phyloP scores from a whole-genome alignment of 2,329 filamentous ascomycete species.

The Teratosphaeria gauchensis region DNA sequence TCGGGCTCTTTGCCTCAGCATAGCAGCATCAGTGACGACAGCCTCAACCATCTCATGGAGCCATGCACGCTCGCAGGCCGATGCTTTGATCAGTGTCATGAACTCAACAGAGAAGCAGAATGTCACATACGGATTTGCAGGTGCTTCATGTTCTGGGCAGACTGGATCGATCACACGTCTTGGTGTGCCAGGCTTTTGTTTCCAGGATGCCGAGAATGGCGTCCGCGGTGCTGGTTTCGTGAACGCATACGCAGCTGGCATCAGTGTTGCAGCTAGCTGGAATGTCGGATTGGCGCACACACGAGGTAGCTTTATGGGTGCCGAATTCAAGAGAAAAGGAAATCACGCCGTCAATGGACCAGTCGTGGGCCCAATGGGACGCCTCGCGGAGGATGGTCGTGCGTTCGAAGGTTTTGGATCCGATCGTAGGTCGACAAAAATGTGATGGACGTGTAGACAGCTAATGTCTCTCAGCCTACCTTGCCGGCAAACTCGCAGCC shows the following conservation, averaged over 20 bases:
- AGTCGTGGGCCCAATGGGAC: constrained; percentile 49
- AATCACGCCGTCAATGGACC: constrained; percentile 48
- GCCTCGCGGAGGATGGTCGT: constrained; percentile 16
- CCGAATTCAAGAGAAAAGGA: constrained; percentile 24
- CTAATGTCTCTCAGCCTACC: constrained; percentile 4
- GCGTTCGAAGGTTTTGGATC: constrained; percentile 4
- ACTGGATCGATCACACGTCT: not conserved
- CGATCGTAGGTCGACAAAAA: constrained; percentile 16
- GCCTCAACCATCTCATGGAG: too few species aligned
- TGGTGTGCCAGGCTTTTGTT: not conserved
- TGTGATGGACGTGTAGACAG: not conserved
- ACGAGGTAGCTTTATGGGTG: constrained; percentile 43
- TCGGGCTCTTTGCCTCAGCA: too few species aligned
- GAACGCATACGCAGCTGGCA: not conserved
- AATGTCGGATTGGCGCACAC: constrained; percentile 44
- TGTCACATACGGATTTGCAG: too few species aligned
- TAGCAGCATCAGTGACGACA: too few species aligned
- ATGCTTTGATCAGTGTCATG: too few species aligned
- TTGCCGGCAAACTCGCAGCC: constrained; percentile 8
- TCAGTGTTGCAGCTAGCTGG: constrained; percentile 35
- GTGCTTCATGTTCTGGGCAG: not conserved
- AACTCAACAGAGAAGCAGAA: too few species aligned
- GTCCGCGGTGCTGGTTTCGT: not conserved
- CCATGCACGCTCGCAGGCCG: too few species aligned
- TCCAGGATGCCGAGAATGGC: not conserved